phyloP scores from a whole-genome alignment of 345 rosid species.

The Citrus cavaleriei region DNA sequence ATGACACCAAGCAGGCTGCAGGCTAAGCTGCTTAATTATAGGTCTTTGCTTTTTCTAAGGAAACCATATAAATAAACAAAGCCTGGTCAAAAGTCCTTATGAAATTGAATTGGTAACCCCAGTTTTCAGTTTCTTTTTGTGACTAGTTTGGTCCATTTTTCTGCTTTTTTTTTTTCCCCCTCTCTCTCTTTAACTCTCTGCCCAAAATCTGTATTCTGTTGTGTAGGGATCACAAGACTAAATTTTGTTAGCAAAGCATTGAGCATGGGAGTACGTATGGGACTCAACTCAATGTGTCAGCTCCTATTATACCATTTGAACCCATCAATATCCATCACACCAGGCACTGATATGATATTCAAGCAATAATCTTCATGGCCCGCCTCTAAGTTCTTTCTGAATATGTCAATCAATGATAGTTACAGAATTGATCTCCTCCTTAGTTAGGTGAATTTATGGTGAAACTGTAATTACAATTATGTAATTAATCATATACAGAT shows the following conservation, averaged over 20 bases:
- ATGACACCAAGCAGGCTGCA: slow-evolving; percentile 18
- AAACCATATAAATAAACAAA: slow-evolving; percentile 10
- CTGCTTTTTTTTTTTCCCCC: background rate
- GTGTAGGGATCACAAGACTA: slow-evolving; percentile 5
- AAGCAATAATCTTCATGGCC: background rate
- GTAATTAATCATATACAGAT: background rate
- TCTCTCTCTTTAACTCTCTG: slow-evolving; percentile 25
- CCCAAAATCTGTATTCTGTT: slow-evolving; percentile 13
- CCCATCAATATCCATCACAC: background rate
- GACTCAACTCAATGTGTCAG: background rate
- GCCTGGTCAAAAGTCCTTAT: slow-evolving; percentile 34
- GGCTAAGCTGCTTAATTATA: background rate
- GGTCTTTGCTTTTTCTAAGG: slow-evolving; percentile 13
- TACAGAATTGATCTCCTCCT: background rate
- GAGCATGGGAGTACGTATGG: slow-evolving; percentile 1
- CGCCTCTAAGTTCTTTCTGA: background rate
- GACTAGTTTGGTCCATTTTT: slow-evolving; percentile 33
- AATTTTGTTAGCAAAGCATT: slow-evolving; percentile 11
- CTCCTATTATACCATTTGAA: background rate
- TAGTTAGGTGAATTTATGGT: background rate
- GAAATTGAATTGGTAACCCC: slow-evolving; percentile 29
- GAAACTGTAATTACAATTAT: background rate
- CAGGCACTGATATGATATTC: background rate
- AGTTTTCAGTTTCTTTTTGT: slow-evolving; percentile 19
- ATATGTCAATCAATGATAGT: background rate